These are phyloP conservation scores for Schizopora paradoxa DNA, from an alignment of 1,284 basidiomycete genomes.

Conservation along the genomic window DNA sequence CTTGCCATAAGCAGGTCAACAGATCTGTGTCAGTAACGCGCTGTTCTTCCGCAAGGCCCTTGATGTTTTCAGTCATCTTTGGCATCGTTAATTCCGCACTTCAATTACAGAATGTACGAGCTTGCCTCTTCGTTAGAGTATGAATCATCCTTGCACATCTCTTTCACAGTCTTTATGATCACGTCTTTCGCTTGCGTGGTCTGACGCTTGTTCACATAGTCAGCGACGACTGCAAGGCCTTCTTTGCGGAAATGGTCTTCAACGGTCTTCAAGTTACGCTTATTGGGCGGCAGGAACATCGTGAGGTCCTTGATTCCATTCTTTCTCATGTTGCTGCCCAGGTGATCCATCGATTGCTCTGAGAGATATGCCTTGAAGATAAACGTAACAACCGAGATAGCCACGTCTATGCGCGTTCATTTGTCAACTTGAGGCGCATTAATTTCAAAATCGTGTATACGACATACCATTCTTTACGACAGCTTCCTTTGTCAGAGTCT, in stretches of 20 bases:
- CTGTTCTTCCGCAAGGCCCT: slow-evolving; percentile 58
- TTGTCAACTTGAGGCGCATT: slow-evolving; percentile 8
- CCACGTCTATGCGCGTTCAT: slow-evolving; percentile 60
- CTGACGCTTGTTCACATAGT: slow-evolving; percentile 90
- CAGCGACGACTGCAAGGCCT: slow-evolving; percentile 72
- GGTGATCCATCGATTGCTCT: slow-evolving; percentile 83
- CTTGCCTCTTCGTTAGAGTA: slow-evolving; percentile 18
- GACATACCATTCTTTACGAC: slow-evolving; percentile 84
- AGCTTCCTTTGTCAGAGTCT: slow-evolving; percentile 87
- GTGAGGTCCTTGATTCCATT: slow-evolving; percentile 84
- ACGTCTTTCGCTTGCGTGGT: slow-evolving; percentile 68
- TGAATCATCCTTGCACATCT: slow-evolving; percentile 43
- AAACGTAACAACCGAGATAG: slow-evolving; percentile 70
- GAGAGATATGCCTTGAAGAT: slow-evolving; percentile 79
- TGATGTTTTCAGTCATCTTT: slow-evolving; percentile 74
- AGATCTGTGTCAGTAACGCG: slow-evolving; percentile 80
- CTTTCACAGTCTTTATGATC: slow-evolving; percentile 57
- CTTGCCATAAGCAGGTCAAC: slow-evolving; percentile 86
- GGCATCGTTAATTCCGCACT: slow-evolving; percentile 20
- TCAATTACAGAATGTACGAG: slow-evolving; percentile 6
- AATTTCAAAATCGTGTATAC: neutral
- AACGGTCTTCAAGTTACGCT: slow-evolving; percentile 66
- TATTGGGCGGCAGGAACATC: slow-evolving; percentile 82
- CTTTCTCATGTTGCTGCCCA: slow-evolving; percentile 71
- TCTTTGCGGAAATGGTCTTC: slow-evolving; percentile 85